These are phyloP conservation scores for Jamesozyma rosinii DNA, from an alignment of 805 yeast genomes.

Conservation along the genomic window DNA sequence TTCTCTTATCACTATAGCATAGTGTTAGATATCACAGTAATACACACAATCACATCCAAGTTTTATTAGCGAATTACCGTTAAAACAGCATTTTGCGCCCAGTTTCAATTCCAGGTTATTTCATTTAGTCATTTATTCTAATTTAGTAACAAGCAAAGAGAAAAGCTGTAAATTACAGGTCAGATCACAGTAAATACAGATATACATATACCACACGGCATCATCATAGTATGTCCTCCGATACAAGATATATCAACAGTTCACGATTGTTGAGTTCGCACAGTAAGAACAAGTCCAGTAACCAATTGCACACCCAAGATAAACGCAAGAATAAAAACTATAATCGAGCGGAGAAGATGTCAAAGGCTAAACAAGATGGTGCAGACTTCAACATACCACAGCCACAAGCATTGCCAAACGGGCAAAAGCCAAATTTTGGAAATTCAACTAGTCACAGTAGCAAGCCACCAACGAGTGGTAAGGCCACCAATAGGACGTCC, in stretches of 20 bases:
- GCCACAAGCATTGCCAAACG: conserved; percentile 26
- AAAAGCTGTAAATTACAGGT: neutral
- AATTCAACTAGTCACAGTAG: conserved; percentile 4
- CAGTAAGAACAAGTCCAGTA: conserved; percentile 13
- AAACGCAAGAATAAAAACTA: conserved; percentile 3
- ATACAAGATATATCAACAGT: conserved; percentile 29
- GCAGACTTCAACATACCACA: conserved; percentile 14
- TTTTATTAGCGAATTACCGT: too few relatives aligned
- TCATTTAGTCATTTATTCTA: neutral
- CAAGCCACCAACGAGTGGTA: neutral
- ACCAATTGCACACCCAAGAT: conserved; percentile 1
- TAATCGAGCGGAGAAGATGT: conserved; percentile 1
- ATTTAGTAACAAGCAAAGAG: neutral
- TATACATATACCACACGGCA: neutral
- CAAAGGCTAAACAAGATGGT: neutral
- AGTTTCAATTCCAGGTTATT: neutral
- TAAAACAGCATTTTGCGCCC: too few relatives aligned
- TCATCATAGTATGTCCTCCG: conserved; percentile 20
- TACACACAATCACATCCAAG: too few relatives aligned
- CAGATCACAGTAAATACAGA: neutral
- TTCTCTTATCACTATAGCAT: too few relatives aligned
- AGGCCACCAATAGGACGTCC: neutral
- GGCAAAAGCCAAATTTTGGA: conserved; percentile 29
- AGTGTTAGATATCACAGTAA: too few relatives aligned
- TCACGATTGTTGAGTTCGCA: conserved; percentile 23